Conservation (phyloP, 768 basidiomycete species). For the Dentipellis fragilis region DNA sequence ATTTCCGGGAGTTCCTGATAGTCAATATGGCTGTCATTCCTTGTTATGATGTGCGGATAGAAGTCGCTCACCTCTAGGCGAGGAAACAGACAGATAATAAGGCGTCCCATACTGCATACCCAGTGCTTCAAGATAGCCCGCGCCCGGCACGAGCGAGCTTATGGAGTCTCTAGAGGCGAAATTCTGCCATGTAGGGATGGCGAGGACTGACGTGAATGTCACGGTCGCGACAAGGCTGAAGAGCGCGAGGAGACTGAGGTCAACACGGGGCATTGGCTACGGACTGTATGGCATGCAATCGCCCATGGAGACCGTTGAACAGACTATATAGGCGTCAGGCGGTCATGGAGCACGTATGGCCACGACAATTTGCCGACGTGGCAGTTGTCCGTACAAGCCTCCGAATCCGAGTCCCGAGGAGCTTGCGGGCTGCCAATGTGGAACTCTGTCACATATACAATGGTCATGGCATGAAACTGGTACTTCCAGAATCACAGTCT, state of each 20-base stretch:
- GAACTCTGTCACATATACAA: no score
- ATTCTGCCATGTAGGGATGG: constrained; percentile 1
- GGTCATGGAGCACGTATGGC: no score
- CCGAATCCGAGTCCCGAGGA: not conserved
- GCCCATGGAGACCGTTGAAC: no score
- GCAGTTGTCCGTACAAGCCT: no score
- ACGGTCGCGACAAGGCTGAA: not conserved
- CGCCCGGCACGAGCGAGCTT: not conserved
- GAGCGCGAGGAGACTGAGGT: not conserved
- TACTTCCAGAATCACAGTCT: no score
- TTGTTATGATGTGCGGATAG: not conserved
- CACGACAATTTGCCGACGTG: no score
- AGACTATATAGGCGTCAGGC: no score
- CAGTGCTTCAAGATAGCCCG: not conserved
- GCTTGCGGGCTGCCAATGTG: no score
- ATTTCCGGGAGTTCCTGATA: constrained; percentile 38
- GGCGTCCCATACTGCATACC: not conserved
- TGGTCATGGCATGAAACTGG: no score
- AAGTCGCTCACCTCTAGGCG: not conserved
- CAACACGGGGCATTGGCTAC: not conserved
- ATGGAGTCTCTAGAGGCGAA: constrained; percentile 1
- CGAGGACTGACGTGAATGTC: not conserved
- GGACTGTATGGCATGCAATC: no score
- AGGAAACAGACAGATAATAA: not conserved
- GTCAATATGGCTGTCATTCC: not conserved